Evolutionary conservation across 2,329 filamentous ascomycete genomes (phyloP), one percentile per base, ranked within the genome.

Genomic region (Shiraia bambusicola): DNA sequence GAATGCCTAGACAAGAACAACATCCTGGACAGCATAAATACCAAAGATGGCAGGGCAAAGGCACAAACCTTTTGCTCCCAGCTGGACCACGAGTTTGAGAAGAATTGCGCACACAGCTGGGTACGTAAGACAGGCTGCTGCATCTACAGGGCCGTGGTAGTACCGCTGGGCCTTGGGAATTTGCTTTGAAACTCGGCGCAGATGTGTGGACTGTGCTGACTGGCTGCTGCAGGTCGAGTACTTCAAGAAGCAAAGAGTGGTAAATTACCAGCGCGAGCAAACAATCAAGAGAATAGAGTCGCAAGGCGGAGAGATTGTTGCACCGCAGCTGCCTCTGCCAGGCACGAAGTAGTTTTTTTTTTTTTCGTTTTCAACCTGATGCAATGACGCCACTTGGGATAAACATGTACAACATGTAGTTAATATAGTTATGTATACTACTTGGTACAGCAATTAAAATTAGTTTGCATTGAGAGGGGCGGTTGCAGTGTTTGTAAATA

Each of bases 171-270:
- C 28, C 28, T 32, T 2, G 13, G 11, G n/a, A 37, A 15, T 22
- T 26, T 31, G 11, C 17, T n/a, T 4, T 28, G 24, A 17, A 25
- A 22, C 19, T 22, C 19, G 19, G 8, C 19, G 19, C n/a, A n/a
- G 7, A 31, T n/a, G 30, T 26, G 27, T 13, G 24, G 8, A 41
- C 28, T 16, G 36, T n/a, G 46, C 54, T 54, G 29, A 55, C 34
- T 36, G 19, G 12, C 13, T 38, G 33, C 58, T 38, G 33, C 58
- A 93, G 88, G 87, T 96, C 47, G 89, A 90, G 72, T 97, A 98
- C 71, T 98, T 98, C 73, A 96, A 97, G 76, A 91, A 96, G 71
- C 87, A 90, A 73, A 80, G 93, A 60, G 88, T 97, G 26, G 92
- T 94, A 72, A 93, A 98, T 58, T 80, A 87, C 63, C 87, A 95